Base-by-base conservation (phyloP, 2,329 filamentous ascomycete species). In the Mollisiaceae sp. region DNA sequence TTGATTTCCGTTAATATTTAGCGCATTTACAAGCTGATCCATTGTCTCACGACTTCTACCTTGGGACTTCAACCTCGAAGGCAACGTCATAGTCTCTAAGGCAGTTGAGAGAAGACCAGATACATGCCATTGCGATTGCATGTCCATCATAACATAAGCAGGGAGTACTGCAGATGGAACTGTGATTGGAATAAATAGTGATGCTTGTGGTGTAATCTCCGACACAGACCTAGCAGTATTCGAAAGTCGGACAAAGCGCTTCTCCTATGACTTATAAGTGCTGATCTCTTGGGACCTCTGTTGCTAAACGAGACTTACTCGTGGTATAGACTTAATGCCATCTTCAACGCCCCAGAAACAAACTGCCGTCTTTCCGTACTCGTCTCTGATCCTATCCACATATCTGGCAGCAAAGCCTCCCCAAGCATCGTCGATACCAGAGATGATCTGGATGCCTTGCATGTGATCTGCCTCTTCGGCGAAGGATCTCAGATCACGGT, bases 381-480 rank as follows among this genome's bases (percentile, higher is more conserved):
- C 95, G 75, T 99, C 95, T 67, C 92, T 82, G 64, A 99, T 79
- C 36, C 89, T 84, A 76, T 98, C 90, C 32, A 93, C 77, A 75
- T 94, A 94, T 65, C 85, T 83, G 2, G 88, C 81, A 8, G 89
- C 85, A 75, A 94, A 94, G 0, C 92, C 91, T 67, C 89, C 91
- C 92, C 92, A 95, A 14, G 90, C 91, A 78, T 94, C 91, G 74
- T 94, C 91, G 6, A 89, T 79, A 4, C 86, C 85, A 2, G 89
- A 83, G 67, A 94, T 85, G 12, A 94, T 76, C 76, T 98, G 94
- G 20, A 99, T 82, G 0, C 91, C 94, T 78, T 97, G 94, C 79
- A 98, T 84, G 63, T 93, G 89, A 77, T 99, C 95, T 70, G 93
- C 95, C 78, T 98, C 95, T 79, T 99, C 95, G 2, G 90, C 87